Conservation (phyloP, 164 flowering plant genomes). For the grape (Vitis vinifera) region ASM3070453v1 NC_081805.1:1047501-1048000, state of each 20-base stretch:
- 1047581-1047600: constrained; percentile 24
- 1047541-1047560: not conserved
- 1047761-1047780: constrained; percentile 23
- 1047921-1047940: not conserved
- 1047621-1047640: constrained; percentile 40
- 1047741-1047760: not conserved
- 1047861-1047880: not conserved
- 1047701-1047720: constrained; percentile 19
- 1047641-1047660: constrained; percentile 28
- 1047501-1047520: no score
- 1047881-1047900: not conserved
- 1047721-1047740: constrained; percentile 39
- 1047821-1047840: constrained; percentile 25
- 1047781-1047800: constrained; percentile 29
- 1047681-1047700: not conserved
- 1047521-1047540: not conserved
- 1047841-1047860: constrained; percentile 13
- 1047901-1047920: not conserved
- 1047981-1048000: constrained; percentile 9
- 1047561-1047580: constrained; percentile 22
- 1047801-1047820: constrained; percentile 24
- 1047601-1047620: constrained; percentile 5
- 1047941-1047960: not conserved
- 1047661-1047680: constrained; percentile 25
- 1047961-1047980: constrained; percentile 24